phyloP scores from a whole-genome alignment of 2,329 filamentous ascomycete species.

The Sporothrix euskadiensis region DNA sequence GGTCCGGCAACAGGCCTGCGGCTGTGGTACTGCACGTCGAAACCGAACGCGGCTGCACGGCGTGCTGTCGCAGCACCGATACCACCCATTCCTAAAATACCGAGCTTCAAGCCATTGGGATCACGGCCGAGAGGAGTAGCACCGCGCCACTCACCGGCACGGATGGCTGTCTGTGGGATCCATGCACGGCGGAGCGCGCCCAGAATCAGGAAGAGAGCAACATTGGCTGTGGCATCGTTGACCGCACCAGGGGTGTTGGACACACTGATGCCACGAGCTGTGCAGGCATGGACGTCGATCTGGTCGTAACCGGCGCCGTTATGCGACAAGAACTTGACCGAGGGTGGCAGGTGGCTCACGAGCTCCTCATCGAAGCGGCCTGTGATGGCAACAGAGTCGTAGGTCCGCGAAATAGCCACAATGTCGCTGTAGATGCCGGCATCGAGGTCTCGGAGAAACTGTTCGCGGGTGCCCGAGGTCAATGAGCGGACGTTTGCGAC shows the following conservation, averaged over 20 bases:
- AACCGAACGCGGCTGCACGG: conserved; percentile 52
- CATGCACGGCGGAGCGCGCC: conserved; percentile 66
- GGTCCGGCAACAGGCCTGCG: conserved; percentile 51
- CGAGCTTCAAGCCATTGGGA: conserved; percentile 62
- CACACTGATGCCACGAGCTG: conserved; percentile 57
- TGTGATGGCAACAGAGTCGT: conserved; percentile 13
- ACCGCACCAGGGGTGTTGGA: conserved; percentile 69
- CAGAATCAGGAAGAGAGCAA: conserved; percentile 69
- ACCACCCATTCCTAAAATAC: conserved; percentile 61
- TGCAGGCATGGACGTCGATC: conserved; percentile 65
- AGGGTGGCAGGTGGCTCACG: conserved; percentile 14
- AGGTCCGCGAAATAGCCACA: conserved; percentile 23
- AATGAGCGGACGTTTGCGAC: conserved; percentile 17
- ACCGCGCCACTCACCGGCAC: conserved; percentile 46
- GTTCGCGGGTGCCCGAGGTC: conserved; percentile 14
- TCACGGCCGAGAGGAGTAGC: conserved; percentile 56
- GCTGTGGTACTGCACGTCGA: conserved; percentile 62
- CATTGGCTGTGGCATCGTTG: conserved; percentile 70
- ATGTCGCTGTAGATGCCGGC: conserved; percentile 19
- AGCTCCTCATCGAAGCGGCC: conserved; percentile 23
- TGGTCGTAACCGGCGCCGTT: conserved; percentile 63
- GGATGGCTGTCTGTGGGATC: conserved; percentile 38
- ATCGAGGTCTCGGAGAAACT: conserved; percentile 21
- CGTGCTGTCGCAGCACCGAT: conserved; percentile 45
- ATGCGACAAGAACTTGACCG: conserved; percentile 37